Conservation (phyloP, 345 rosid species). For the Nasturtium officinale region DNA sequence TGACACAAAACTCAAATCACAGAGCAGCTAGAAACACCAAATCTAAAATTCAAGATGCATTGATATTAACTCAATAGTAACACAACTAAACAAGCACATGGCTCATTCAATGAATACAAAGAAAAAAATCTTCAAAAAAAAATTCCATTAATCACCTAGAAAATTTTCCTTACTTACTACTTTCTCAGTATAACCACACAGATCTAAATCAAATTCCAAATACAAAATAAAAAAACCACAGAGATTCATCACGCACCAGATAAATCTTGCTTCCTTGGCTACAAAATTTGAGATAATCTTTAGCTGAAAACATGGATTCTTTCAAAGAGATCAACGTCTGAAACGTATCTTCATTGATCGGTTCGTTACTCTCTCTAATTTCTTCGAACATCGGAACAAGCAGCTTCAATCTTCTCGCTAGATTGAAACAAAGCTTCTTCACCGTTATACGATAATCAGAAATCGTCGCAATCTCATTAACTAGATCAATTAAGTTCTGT, state of each 20-base stretch:
- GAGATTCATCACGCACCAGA: constrained; percentile 56
- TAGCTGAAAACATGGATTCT: constrained; percentile 57
- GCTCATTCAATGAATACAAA: not conserved
- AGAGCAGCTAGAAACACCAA: constrained; percentile 6
- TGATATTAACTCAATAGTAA: constrained; percentile 11
- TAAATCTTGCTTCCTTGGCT: constrained; percentile 91
- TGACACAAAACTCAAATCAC: not conserved
- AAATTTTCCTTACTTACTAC: not conserved
- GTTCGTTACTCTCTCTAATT: constrained; percentile 64
- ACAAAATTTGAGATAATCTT: constrained; percentile 73
- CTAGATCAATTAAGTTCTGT: constrained; percentile 65
- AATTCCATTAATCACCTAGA: not conserved
- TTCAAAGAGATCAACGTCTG: constrained; percentile 52
- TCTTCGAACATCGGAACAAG: constrained; percentile 86
- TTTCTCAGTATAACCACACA: constrained; percentile 42
- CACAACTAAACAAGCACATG: constrained; percentile 10
- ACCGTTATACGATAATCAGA: constrained; percentile 62
- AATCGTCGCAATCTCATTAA: constrained; percentile 64
- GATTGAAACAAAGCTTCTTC: constrained; percentile 76
- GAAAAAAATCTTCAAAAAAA: constrained; percentile 6
- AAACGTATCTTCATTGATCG: constrained; percentile 54
- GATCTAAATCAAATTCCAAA: constrained; percentile 42
- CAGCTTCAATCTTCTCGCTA: constrained; percentile 78
- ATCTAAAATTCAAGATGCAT: constrained; percentile 18
- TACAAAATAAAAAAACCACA: not conserved